A percentile compares a stretch with the other conserved stretches of the same genome.
These are phyloP conservation scores for Diplodia sapinea DNA, from an alignment of 2,329 filamentous ascomycete species.

Conservation along the genomic window DNA sequence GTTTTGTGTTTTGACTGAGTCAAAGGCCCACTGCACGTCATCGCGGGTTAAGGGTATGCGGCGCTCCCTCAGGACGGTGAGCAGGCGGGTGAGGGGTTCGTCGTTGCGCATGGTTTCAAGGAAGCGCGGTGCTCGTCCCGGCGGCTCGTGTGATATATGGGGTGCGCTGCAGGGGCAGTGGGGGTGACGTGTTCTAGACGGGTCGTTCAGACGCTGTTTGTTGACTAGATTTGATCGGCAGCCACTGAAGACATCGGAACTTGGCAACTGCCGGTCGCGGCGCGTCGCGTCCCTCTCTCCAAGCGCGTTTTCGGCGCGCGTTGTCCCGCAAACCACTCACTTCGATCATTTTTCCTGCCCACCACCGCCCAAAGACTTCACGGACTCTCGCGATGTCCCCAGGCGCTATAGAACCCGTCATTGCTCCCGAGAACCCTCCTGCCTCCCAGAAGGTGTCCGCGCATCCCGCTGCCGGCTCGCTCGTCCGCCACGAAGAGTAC, in stretches of 20 bases:
- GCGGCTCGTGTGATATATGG: constrained; percentile 16
- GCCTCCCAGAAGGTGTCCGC: constrained; percentile 31
- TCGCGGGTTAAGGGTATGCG: constrained; percentile 53
- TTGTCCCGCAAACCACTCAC: background rate
- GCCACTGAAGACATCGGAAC: constrained; percentile 3
- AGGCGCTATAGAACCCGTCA: constrained; percentile 17
- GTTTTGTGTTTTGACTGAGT: constrained; percentile 49
- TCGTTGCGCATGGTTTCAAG: constrained; percentile 10
- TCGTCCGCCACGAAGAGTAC: constrained; percentile 75
- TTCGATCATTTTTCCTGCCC: background rate
- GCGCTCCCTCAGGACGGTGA: constrained; percentile 53
- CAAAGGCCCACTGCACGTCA: constrained; percentile 56
- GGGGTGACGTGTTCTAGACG: constrained; percentile 17
- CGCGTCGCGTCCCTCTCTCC: constrained; percentile 24
- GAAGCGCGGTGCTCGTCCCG: background rate
- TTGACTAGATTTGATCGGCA: constrained; percentile 24
- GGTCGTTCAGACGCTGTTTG: constrained; percentile 23
- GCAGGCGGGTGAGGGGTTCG: constrained; percentile 49
- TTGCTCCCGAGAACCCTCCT: constrained; percentile 35
- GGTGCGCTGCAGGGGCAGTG: constrained; percentile 16
- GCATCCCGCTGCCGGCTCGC: constrained; percentile 10
- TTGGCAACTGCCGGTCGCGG: constrained; percentile 14
- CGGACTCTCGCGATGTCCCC: constrained; percentile 1
- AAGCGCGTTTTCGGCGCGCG: constrained; percentile 12
- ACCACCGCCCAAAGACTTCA: background rate